Percentiles rank a stretch among this genome's conserved stretches.
Conservation (phyloP, 176 grass and related monocot genomes). For the Bromus sterilis region DNA sequence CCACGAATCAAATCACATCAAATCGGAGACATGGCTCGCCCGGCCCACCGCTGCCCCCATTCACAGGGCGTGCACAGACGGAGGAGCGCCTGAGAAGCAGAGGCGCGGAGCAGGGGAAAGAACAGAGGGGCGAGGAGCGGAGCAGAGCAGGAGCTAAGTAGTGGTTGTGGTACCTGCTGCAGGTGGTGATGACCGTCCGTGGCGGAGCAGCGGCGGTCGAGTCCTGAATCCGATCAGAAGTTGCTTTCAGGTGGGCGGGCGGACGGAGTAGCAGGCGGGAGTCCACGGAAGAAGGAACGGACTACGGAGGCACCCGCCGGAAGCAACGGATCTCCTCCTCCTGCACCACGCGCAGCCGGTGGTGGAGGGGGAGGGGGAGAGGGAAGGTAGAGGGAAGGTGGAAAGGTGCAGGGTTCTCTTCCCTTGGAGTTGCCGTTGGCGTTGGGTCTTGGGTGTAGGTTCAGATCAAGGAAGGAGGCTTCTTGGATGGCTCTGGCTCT, state of each 20-base stretch:
- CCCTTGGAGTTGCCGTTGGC: slow-evolving; percentile 18
- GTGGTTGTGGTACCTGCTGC: background rate
- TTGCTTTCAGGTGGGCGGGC: slow-evolving; percentile 38
- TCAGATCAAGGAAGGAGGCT: slow-evolving; percentile 17
- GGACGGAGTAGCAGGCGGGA: slow-evolving; percentile 19
- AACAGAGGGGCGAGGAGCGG: background rate
- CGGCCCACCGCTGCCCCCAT: background rate
- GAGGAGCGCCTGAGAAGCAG: background rate
- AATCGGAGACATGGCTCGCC: slow-evolving; percentile 3
- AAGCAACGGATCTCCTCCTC: slow-evolving; percentile 49
- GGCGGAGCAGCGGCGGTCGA: background rate
- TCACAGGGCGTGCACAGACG: background rate
- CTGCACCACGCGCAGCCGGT: slow-evolving; percentile 1
- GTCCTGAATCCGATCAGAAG: slow-evolving; percentile 31
- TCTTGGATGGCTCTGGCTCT: too few relatives aligned
- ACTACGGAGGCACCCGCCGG: slow-evolving; percentile 35
- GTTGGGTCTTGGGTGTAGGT: slow-evolving; percentile 24
- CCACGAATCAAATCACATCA: background rate
- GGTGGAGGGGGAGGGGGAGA: background rate
- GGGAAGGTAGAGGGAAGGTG: slow-evolving; percentile 12
- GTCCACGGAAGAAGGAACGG: background rate
- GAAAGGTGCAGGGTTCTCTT: slow-evolving; percentile 30
- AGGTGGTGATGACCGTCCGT: background rate
- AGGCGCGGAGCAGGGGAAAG: background rate
- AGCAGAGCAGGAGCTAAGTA: background rate